Base-by-base conservation (phyloP, 208 protist species). In the Angomonas ambiguus region DNA sequence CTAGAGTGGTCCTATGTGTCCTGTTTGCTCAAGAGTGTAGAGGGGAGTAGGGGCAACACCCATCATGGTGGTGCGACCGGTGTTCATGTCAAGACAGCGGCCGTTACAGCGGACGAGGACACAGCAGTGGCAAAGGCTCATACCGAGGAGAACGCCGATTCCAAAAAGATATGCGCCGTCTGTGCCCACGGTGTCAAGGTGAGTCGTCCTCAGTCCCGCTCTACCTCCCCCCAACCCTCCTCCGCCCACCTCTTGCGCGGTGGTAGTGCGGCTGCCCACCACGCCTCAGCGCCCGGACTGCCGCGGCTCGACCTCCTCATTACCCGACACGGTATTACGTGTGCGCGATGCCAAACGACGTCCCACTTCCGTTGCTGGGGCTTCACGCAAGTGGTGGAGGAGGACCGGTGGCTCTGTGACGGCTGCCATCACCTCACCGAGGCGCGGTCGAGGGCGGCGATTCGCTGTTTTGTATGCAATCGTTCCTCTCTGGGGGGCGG, bases 361-460 rank as follows among this genome's bases (percentile, higher is more conserved):
- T 80, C 82, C 2, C 87, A 93, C 62, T 49, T 83, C 0, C 64
- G 72, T 41, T 93, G 87, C 63, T 89, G 82, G 82, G 82, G 74
- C 45, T 41, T 93, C 24, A 63, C 77, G 2, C 64, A 66, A 38
- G 55, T 41, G 28, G 32, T 25, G 20, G 27, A 61, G 30, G 27
- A 61, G 55, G 33, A 61, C 1, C 25, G 51, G 33, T 93, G 87
- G 87, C 61, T 58, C 20, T 93, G 87, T 45, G 79, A 87, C 38
- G 66, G 62, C 22, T 93, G 87, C 71, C 49, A 20, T 28, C 49
- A 27, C 11, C 49, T 28, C 10, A 56, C 8, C 6, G 60, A 74
- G 25, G 67, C 77, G 55, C 67, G 65, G 33, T 74, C 69, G 25
- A 59, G 69, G 55, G 63, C 64, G 31, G 65, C 77, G 5, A 18